Evolutionary conservation across 2,329 filamentous ascomycete species (phyloP).

Genomic region (Calonectria montana): DNA sequence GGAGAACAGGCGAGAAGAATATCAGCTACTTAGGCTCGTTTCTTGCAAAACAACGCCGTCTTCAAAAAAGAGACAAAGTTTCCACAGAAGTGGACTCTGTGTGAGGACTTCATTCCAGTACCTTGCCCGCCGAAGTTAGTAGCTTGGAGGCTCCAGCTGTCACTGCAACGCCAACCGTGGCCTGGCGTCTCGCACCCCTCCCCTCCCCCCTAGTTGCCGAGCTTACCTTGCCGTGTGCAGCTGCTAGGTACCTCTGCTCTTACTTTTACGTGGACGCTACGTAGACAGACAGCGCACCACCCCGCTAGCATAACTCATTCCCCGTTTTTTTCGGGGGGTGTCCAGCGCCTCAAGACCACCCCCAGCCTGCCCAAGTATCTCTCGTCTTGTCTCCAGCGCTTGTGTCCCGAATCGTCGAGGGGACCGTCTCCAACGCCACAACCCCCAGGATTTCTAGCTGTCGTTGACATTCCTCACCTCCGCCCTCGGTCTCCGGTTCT

Average conservation of each 20-base stretch:
- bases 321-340: conserved; percentile 24
- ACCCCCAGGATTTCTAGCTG: conserved; percentile 37
- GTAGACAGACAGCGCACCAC: conserved; percentile 13
- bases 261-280: neutral
- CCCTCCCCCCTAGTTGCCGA: conserved; percentile 2
- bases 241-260: neutral
- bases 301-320: conserved; percentile 20
- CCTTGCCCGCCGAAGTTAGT: conserved; percentile 9
- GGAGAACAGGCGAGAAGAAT: neutral
- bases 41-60: conserved; percentile 1
- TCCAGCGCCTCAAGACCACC: conserved; percentile 19
- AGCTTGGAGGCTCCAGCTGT: conserved; percentile 7
- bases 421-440: conserved; percentile 36
- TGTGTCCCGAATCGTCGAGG: conserved; percentile 34
- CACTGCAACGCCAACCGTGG: conserved; percentile 5
- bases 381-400: conserved; percentile 17
- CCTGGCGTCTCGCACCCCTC: neutral
- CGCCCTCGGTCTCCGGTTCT: conserved; percentile 33
- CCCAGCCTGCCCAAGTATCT: conserved; percentile 9
- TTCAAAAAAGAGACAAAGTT: conserved; percentile 8
- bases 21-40: neutral
- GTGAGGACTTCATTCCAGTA: conserved; percentile 14
- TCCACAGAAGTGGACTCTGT: conserved; percentile 5
- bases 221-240: conserved; percentile 5
- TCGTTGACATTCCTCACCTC: conserved; percentile 40